These are phyloP conservation scores for Cytidiella melzeri DNA, from an alignment of 768 basidiomycete genomes.

Conservation along the genomic window DNA sequence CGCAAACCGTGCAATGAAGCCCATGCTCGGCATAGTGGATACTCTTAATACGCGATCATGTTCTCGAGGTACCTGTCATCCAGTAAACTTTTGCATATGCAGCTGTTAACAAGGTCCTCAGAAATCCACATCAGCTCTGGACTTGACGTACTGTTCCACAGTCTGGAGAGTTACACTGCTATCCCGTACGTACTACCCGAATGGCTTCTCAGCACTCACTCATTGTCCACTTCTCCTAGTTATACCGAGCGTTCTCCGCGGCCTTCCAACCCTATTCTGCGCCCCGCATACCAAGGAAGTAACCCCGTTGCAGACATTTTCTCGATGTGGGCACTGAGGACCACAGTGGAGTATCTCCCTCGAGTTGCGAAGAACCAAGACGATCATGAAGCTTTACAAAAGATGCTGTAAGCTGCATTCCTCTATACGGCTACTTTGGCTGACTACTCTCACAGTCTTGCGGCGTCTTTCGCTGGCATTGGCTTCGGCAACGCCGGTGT, in stretches of 20 bases:
- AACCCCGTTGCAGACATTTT: constrained; percentile 96
- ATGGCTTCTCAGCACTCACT: constrained; percentile 1
- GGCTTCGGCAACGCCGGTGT: constrained; percentile 94
- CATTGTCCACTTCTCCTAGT: constrained; percentile 32
- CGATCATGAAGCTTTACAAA: constrained; percentile 77
- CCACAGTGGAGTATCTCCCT: constrained; percentile 85
- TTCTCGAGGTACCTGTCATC: constrained; percentile 33
- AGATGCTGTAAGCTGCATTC: constrained; percentile 92
- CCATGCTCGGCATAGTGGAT: constrained; percentile 75
- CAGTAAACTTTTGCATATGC: background rate
- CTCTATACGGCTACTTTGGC: background rate
- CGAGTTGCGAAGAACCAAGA: constrained; percentile 73
- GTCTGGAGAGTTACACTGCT: constrained; percentile 90
- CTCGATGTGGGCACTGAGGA: constrained; percentile 87
- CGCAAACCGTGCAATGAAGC: constrained; percentile 86
- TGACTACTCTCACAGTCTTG: constrained; percentile 52
- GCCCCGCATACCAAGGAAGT: constrained; percentile 91
- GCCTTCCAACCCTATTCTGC: constrained; percentile 81
- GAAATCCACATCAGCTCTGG: constrained; percentile 93
- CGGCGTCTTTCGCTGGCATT: constrained; percentile 91
- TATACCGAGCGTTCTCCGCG: constrained; percentile 88
- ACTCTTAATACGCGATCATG: constrained; percentile 88
- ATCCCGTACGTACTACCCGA: constrained; percentile 58
- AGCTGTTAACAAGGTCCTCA: constrained; percentile 66
- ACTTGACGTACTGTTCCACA: constrained; percentile 93